phyloP scores from a whole-genome alignment of 2,329 filamentous ascomycete species.

The Cladosporium oxysporum region DNA sequence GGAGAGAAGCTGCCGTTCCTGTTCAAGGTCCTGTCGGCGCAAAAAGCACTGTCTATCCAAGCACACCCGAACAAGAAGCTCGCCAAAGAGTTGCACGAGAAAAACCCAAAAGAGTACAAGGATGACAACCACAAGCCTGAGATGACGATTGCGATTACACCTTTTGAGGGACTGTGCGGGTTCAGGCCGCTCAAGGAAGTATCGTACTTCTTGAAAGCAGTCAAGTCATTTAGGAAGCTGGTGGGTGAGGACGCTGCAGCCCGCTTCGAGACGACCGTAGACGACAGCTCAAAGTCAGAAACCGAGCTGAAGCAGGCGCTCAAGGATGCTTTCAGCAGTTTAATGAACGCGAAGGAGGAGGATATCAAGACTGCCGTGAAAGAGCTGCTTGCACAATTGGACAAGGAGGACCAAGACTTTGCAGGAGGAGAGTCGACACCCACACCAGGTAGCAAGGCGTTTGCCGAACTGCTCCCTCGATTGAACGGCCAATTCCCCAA shows the following conservation, averaged over 20 bases:
- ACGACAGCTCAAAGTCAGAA: constrained; percentile 54
- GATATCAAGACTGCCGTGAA: constrained; percentile 66
- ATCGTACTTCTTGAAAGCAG: constrained; percentile 72
- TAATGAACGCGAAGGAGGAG: constrained; percentile 76
- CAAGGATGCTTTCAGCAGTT: constrained; percentile 69
- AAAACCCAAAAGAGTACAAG: constrained; percentile 91
- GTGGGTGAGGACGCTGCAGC: constrained; percentile 51
- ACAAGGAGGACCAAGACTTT: constrained; percentile 69
- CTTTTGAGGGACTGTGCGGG: constrained; percentile 93
- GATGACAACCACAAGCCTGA: constrained; percentile 99
- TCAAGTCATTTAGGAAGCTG: constrained; percentile 54
- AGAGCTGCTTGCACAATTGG: constrained; percentile 70
- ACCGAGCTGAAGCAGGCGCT: constrained; percentile 75
- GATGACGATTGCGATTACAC: constrained; percentile 97
- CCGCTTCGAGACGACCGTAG: constrained; percentile 49
- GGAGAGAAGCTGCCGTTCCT: constrained; percentile 84
- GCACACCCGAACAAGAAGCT: constrained; percentile 74
- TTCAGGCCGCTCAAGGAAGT: constrained; percentile 90
- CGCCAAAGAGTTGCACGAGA: constrained; percentile 81
- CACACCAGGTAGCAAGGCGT: constrained; percentile 67
- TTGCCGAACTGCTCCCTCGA: constrained; percentile 75
- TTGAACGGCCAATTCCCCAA: constrained; percentile 81
- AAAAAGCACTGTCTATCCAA: constrained; percentile 95
- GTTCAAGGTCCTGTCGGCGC: constrained; percentile 96
- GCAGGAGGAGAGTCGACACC: constrained; percentile 66